Percentiles rank a stretch among this genome's conserved stretches.
These are phyloP conservation scores for Fusarium burgessii DNA, from an alignment of 2,329 filamentous ascomycete species.

Conservation along the genomic window DNA sequence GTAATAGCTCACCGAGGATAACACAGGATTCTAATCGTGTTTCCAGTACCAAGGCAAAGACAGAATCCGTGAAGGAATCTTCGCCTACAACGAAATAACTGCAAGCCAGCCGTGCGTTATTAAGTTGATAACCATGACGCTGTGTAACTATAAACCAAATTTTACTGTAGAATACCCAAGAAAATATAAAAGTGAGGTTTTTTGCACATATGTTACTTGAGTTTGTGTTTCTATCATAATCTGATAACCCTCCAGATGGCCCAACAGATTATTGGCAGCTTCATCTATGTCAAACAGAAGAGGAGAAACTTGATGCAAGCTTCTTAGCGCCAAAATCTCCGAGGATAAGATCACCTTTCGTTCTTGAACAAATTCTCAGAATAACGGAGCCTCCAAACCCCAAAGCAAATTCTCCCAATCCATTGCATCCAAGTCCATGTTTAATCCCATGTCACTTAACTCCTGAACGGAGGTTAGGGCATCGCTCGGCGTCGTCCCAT, in stretches of 20 bases:
- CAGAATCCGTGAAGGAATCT: slow-evolving; percentile 24
- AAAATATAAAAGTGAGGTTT: neutral
- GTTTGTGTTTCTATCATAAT: neutral
- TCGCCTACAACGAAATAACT: slow-evolving; percentile 22
- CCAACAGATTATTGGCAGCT: neutral
- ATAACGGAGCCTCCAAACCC: slow-evolving; percentile 51
- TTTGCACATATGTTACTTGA: neutral
- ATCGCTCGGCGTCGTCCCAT: slow-evolving; percentile 24
- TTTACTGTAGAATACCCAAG: neutral
- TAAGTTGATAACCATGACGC: neutral
- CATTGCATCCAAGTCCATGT: slow-evolving; percentile 51
- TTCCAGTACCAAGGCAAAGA: slow-evolving; percentile 22
- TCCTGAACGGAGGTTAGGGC: slow-evolving; percentile 39
- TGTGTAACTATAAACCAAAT: neutral
- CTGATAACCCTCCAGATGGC: neutral
- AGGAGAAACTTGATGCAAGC: neutral
- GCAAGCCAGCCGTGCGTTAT: neutral
- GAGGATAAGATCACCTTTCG: neutral
- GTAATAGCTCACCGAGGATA: too few species aligned
- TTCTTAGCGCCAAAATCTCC: neutral
- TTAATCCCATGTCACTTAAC: slow-evolving; percentile 45
- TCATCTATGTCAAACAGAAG: neutral
- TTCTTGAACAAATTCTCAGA: slow-evolving; percentile 32
- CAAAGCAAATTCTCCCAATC: slow-evolving; percentile 54
- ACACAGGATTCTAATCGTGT: neutral